Evolutionary conservation across 345 rosid genomes (phyloP).

Genomic region (Citrus hindsii): DNA sequence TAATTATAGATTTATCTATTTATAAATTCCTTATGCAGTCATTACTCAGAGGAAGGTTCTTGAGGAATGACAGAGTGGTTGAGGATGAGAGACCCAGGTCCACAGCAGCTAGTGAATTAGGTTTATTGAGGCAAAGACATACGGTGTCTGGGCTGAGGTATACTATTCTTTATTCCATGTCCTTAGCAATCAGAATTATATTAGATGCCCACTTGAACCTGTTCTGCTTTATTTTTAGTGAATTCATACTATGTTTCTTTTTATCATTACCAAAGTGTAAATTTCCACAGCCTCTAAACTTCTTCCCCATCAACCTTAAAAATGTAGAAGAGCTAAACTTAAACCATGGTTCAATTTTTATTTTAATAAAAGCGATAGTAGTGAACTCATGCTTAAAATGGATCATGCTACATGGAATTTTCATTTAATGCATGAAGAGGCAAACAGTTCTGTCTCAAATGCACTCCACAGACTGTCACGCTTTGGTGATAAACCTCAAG

Average conservation of each 20-base stretch:
- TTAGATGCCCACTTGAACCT: not conserved
- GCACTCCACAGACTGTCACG: too few relatives aligned
- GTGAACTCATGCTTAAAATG: not conserved
- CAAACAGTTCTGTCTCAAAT: too few relatives aligned
- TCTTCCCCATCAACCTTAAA: not conserved
- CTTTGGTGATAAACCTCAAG: too few relatives aligned
- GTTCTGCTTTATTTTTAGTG: not conserved
- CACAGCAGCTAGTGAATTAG: constrained; percentile 78
- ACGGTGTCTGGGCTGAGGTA: constrained; percentile 95
- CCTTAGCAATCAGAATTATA: not conserved
- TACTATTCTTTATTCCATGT: constrained; percentile 1
- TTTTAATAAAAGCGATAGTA: not conserved
- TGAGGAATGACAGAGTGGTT: constrained; percentile 65
- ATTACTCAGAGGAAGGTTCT: constrained; percentile 86
- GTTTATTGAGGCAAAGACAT: constrained; percentile 81
- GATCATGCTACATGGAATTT: not conserved
- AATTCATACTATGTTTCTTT: not conserved
- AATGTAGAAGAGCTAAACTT: not conserved
- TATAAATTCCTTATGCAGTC: constrained; percentile 47
- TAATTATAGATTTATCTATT: not conserved
- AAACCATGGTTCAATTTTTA: not conserved
- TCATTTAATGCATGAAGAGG: too few relatives aligned
- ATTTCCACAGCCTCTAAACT: not conserved
- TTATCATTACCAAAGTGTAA: not conserved
- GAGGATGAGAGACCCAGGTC: constrained; percentile 56